Conservation (phyloP, 257 asterid genomes). For the Ehretia macrophylla region DNA sequence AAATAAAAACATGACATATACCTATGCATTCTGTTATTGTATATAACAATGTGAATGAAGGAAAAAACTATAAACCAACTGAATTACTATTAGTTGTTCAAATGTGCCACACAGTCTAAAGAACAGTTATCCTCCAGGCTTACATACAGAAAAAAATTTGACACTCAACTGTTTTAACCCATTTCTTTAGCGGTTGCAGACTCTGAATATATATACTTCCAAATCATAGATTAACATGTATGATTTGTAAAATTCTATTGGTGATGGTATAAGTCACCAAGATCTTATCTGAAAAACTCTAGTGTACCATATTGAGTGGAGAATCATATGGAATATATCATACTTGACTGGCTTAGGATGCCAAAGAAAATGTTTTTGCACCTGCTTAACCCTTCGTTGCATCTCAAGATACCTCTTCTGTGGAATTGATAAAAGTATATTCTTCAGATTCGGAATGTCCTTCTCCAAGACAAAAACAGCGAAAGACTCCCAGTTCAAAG, state of each 20-base stretch:
- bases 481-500: slow-evolving; percentile 81
- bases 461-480: slow-evolving; percentile 76
- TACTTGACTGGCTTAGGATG: slow-evolving; percentile 67
- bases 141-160: too few relatives aligned
- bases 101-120: too few relatives aligned
- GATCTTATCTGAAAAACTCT: slow-evolving; percentile 49
- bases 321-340: slow-evolving; percentile 75
- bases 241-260: not conserved
- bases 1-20: too few relatives aligned
- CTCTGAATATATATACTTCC: too few relatives aligned
- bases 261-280: slow-evolving; percentile 9
- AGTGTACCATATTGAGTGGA: slow-evolving; percentile 81
- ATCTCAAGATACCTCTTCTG: slow-evolving; percentile 44
- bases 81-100: too few relatives aligned
- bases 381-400: slow-evolving; percentile 75
- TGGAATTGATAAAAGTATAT: slow-evolving; percentile 59
- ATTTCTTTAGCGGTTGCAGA: too few relatives aligned
- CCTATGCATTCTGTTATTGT: too few relatives aligned
- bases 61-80: too few relatives aligned
- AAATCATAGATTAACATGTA: not conserved
- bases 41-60: too few relatives aligned
- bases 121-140: too few relatives aligned
- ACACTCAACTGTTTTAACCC: too few relatives aligned
- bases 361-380: slow-evolving; percentile 91
- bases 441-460: slow-evolving; percentile 72